Percentiles rank a stretch among this genome's conserved stretches.
These are phyloP conservation scores for Aspergillus egyptiacus DNA, from an alignment of 495 filamentous ascomycete species.

Conservation along the genomic window DNA sequence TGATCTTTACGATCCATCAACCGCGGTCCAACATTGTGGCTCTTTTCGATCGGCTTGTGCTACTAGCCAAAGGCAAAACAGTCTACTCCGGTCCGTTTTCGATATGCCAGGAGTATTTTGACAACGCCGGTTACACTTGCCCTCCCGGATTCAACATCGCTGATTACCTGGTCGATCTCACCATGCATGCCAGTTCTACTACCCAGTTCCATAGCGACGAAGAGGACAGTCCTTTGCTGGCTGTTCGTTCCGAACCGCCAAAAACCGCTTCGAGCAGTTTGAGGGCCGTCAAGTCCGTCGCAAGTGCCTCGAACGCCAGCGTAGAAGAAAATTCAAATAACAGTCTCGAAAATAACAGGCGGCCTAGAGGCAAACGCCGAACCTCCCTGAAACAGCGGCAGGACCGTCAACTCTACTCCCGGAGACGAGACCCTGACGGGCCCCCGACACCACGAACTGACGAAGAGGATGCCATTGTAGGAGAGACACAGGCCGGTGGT, in stretches of 20 bases:
- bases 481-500: conserved; percentile 55
- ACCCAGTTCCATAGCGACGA: conserved; percentile 54
- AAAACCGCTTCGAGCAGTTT: conserved; percentile 83
- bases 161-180: conserved; percentile 93
- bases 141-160: conserved; percentile 98
- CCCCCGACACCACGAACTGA: conserved; percentile 57
- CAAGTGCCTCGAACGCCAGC: conserved; percentile 67
- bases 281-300: conserved; percentile 83
- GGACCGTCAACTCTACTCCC: conserved; percentile 83
- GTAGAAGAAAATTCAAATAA: conserved; percentile 53
- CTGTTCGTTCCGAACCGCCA: conserved; percentile 36
- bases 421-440: conserved; percentile 58
- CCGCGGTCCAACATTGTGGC: conserved; percentile 99
- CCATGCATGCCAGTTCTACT: conserved; percentile 76
- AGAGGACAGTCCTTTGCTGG: conserved; percentile 36
- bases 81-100: conserved; percentile 92
- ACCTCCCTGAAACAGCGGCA: conserved; percentile 77
- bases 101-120: conserved; percentile 88
- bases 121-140: conserved; percentile 81
- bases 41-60: conserved; percentile 89
- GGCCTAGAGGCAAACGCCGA: conserved; percentile 60
- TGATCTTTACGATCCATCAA: conserved; percentile 98
- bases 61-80: conserved; percentile 80
- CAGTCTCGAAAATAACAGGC: conserved; percentile 50
- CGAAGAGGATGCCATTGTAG: conserved; percentile 62